A percentile compares a stretch with the other conserved stretches of the same genome.
Conservation (phyloP, 768 basidiomycete genomes). For the Amylocystis lapponica region DNA sequence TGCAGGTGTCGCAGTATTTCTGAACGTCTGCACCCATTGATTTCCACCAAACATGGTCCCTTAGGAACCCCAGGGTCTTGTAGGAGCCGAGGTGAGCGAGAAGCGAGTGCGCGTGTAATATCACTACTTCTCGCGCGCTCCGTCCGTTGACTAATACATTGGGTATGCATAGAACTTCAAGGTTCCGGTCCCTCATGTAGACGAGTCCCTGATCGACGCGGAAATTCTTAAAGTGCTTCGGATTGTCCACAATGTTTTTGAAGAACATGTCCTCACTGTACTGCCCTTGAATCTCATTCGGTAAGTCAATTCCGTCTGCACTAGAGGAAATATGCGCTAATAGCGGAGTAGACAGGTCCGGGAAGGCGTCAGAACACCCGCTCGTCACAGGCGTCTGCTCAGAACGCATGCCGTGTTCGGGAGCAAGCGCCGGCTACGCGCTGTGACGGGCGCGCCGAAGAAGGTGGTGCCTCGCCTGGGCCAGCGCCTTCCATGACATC, state of each 20-base stretch:
- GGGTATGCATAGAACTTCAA: conserved; percentile 23
- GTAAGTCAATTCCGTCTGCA: conserved; percentile 5
- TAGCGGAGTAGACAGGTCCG: neutral
- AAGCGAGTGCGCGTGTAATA: conserved; percentile 31
- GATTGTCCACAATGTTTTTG: conserved; percentile 15
- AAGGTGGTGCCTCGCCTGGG: too few species aligned
- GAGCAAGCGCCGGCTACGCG: too few species aligned
- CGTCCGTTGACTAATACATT: conserved; percentile 14
- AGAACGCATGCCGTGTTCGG: too few species aligned
- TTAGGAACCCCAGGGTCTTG: conserved; percentile 29
- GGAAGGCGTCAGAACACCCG: too few species aligned
- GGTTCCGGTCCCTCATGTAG: conserved; percentile 7
- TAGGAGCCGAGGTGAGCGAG: conserved; percentile 31
- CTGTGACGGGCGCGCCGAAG: too few species aligned
- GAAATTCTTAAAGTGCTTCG: conserved; percentile 24
- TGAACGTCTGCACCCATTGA: conserved; percentile 22
- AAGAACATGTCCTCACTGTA: conserved; percentile 29
- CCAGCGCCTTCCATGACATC: too few species aligned
- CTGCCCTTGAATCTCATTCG: conserved; percentile 5
- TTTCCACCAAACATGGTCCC: conserved; percentile 36
- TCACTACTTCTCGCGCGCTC: conserved; percentile 24
- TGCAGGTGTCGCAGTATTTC: conserved; percentile 20
- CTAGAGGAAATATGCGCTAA: neutral
- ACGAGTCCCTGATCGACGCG: conserved; percentile 14
- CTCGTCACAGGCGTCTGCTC: too few species aligned